Evolutionary conservation across 1,284 basidiomycete genomes (phyloP), one percentile per base, ranked within the genome.

Genomic region (Apiotrichum veenhuisii): DNA sequence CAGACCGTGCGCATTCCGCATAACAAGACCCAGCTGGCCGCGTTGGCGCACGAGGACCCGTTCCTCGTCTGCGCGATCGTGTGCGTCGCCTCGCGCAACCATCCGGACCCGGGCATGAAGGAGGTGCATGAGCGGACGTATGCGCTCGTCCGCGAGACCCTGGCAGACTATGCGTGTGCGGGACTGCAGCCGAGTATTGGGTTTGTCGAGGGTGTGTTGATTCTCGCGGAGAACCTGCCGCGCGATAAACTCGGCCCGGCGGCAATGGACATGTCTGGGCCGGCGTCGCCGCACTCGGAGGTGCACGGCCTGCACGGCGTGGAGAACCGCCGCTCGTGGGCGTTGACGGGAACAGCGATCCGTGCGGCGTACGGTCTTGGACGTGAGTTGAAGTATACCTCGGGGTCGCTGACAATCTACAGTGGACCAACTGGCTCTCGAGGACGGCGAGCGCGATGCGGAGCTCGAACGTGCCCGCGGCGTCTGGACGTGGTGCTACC

Each of bases 401-500:
- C n/a, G n/a, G n/a, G n/a, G n/a, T n/a, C 17, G 48, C 44, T 54
- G 26, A 54, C 46, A n/a, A 41, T 20, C 52, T 23, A 2, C 61
- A 61, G 69, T 78, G 33, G 69, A 72, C 55, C 71, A 71, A 52
- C 61, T 73, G 23, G 63, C 76, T 3, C 64, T 73, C 18, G 72
- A 75, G 36, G 72, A 73, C 34, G 67, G 62, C 12, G 59, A 68
- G 22, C 61, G 67, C 11, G 65, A 67, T 11, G 61, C 71, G 2
- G 70, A 72, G 40, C 62, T 76, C 12, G 74, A 79, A 45, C 64
- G 77, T 14, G 75, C 75, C 11, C 61, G 75, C 44, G 67, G 74
- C n/a, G 74, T 74, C 8, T 79, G 76, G 76, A 79, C 77, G 4
- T 79, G 75, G 71, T 79, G 77, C 62, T 79, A 79, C 52, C 69